A percentile compares a stretch with the other conserved stretches of the same genome.
Conservation (phyloP, 2,329 filamentous ascomycete species). For the Metarhizium robertsii region DNA sequence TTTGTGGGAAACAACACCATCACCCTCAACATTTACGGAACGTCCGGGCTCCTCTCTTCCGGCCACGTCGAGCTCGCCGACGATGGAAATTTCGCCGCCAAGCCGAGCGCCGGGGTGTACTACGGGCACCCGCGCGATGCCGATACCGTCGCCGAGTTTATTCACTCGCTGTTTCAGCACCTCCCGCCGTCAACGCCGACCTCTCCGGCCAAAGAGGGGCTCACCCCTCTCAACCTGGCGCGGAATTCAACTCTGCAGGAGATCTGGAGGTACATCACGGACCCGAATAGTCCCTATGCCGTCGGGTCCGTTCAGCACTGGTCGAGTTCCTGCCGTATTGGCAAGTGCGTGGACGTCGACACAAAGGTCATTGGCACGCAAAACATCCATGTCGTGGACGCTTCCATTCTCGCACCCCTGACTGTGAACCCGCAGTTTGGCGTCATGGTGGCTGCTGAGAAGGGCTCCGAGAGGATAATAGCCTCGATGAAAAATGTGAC, state of each 20-base stretch:
- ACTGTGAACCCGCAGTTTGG: conserved; percentile 47
- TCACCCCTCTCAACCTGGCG: conserved; percentile 39
- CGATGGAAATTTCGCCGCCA: conserved; percentile 32
- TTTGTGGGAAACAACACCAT: conserved; percentile 35
- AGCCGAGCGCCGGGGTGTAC: conserved; percentile 32
- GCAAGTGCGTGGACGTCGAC: conserved; percentile 36
- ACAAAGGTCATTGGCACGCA: conserved; percentile 36
- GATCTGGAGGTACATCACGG: conserved; percentile 41
- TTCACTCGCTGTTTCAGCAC: conserved; percentile 37
- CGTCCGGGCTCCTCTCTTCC: conserved; percentile 40
- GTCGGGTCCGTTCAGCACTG: conserved; percentile 43
- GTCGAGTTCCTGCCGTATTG: conserved; percentile 42
- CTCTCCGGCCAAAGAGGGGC: conserved; percentile 20
- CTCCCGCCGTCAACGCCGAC: conserved; percentile 19
- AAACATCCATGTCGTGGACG: conserved; percentile 43
- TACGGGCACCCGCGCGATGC: conserved; percentile 38
- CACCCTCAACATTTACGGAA: conserved; percentile 48
- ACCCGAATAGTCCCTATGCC: conserved; percentile 32
- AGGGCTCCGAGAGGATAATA: conserved; percentile 36
- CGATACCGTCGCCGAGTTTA: conserved; percentile 37
- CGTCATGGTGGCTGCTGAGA: conserved; percentile 44
- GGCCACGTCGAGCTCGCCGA: conserved; percentile 32
- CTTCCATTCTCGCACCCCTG: conserved; percentile 37
- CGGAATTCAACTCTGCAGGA: conserved; percentile 35
- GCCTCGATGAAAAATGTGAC: not conserved